Percentiles rank a stretch among this genome's conserved stretches.
phyloP scores from a whole-genome alignment of 805 yeast species.

The Diddensiella transvaalensis region DNA sequence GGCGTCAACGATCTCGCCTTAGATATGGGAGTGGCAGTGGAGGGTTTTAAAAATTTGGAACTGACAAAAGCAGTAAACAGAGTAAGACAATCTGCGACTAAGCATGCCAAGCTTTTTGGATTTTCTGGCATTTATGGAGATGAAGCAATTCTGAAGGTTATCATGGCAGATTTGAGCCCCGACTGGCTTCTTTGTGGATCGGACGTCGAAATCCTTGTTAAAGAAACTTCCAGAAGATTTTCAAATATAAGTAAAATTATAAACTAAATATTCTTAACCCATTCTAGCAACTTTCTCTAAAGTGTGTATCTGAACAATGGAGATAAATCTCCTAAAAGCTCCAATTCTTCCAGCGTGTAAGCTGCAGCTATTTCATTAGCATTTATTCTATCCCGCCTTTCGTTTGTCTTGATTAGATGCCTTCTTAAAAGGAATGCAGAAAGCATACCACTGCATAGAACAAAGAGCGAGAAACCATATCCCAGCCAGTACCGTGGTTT shows the following conservation, averaged over 20 bases:
- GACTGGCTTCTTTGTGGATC: neutral
- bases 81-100: neutral
- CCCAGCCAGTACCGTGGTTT: slow-evolving; percentile 4
- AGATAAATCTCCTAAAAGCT: neutral
- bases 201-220: neutral
- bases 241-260: neutral
- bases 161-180: neutral
- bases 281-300: neutral
- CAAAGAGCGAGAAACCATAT: slow-evolving; percentile 1
- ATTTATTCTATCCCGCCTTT: neutral
- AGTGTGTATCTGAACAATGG: neutral
- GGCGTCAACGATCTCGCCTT: neutral
- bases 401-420: neutral
- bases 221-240: neutral
- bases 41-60: neutral
- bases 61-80: neutral
- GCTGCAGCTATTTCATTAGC: neutral
- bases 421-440: slow-evolving; percentile 1
- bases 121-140: neutral
- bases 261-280: neutral
- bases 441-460: neutral
- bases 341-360: neutral
- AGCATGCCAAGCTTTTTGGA: neutral
- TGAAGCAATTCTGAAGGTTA: neutral
- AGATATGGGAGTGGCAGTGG: neutral